Evolutionary conservation across 805 yeast genomes (phyloP), one percentile per base, ranked within the genome.

Genomic region (Barnettozyma vustinii): DNA sequence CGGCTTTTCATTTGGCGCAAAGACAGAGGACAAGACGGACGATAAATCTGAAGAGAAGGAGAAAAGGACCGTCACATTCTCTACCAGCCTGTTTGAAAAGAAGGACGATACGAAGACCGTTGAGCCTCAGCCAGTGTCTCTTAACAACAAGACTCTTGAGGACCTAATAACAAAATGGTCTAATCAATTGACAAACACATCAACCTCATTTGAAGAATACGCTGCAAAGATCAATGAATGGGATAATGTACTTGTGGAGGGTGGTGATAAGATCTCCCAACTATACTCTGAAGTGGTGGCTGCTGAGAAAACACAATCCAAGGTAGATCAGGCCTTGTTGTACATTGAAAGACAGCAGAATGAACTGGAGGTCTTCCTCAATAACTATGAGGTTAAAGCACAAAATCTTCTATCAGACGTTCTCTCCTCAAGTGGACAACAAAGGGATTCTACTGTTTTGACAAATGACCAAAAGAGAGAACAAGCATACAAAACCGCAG

Each of bases 131-230:
- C 85, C 86, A 30, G 76, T 89, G 4, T 80, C 96, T 5, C 76
- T 94, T 35, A 90, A 87, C 58, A 94, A 94, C 68, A 89, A 89
- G 65, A 89, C 97, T 1, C 72, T 94, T 61, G 98, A 94, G 60
- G 98, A 94, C 63, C 75, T 94, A 56, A 86, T 94, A 40, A 79
- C 90, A 13, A 90, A 86, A 66, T 94, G 99, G 99, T 86, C 97
- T 0, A 80, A 81, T 48, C 96, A 94, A 56, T 68, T 94, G 51
- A 74, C 92, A 2, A 75, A 79, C 13, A 81, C 94, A 0, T 79
- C 92, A 2, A 74, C 76, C 23, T 83, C 87, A 35, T 94, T 91
- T 68, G 84, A 83, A 50, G 67, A 74, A 12, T 92, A 88, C 63
- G 82, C 96, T 9, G 71, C 74, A 21, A 84, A 84, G 51, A 81